phyloP scores from a whole-genome alignment of 1,284 basidiomycete genomes.

The Malassezia cuniculi region DNA sequence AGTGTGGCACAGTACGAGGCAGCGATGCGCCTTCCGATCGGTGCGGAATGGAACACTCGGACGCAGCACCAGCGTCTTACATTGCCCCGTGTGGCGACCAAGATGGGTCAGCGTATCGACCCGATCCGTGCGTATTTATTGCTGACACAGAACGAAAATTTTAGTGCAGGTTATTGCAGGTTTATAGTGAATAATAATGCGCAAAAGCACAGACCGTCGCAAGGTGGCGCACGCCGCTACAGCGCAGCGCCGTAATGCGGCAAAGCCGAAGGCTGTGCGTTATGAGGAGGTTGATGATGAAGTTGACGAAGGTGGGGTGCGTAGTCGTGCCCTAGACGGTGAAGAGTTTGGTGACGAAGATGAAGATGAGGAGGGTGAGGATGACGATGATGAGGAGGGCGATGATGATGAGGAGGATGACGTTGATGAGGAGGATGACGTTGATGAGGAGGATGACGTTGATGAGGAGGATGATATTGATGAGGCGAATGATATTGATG shows the following conservation, averaged over 20 bases:
- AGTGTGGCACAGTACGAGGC: slow-evolving; percentile 77
- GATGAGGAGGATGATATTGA: slow-evolving; percentile 9
- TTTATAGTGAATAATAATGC: background rate
- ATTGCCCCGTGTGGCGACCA: slow-evolving; percentile 31
- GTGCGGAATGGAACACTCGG: slow-evolving; percentile 84
- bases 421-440: slow-evolving; percentile 1
- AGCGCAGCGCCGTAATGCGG: too few species aligned
- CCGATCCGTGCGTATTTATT: slow-evolving; percentile 18
- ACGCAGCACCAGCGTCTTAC: slow-evolving; percentile 65
- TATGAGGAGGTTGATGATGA: too few species aligned
- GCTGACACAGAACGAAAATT: slow-evolving; percentile 10
- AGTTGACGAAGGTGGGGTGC: background rate
- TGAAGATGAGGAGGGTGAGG: slow-evolving; percentile 1
- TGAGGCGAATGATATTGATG: slow-evolving; percentile 11
- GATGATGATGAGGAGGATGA: slow-evolving; percentile 3
- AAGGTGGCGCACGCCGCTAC: too few species aligned
- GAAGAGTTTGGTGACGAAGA: slow-evolving; percentile 4
- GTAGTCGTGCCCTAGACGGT: background rate
- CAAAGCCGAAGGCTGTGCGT: too few species aligned
- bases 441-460: background rate
- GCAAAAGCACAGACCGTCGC: too few species aligned
- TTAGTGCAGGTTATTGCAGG: background rate
- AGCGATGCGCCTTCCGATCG: slow-evolving; percentile 65
- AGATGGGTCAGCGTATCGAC: slow-evolving; percentile 29
- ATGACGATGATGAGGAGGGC: slow-evolving; percentile 11